Percentiles rank a stretch among this genome's conserved stretches.
phyloP scores from a whole-genome alignment of 805 yeast genomes.

The Ogataea polymorpha region DNA sequence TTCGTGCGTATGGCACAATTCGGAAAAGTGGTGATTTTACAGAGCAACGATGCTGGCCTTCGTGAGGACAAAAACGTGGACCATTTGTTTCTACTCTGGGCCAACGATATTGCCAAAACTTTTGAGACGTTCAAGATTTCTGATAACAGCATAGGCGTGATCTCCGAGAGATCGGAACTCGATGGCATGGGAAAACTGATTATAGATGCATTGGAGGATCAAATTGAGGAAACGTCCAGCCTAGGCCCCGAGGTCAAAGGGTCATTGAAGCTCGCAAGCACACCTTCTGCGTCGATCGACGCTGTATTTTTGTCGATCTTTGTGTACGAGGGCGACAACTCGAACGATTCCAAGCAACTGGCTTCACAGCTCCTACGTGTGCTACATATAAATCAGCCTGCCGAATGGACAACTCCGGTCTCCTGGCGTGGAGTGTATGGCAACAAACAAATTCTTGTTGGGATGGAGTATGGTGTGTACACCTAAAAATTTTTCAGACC shows the following conservation, averaged over 20 bases:
- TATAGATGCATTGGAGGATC: constrained; percentile 3
- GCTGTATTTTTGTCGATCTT: constrained; percentile 35
- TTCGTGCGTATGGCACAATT: constrained; percentile 43
- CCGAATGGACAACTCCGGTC: constrained; percentile 51
- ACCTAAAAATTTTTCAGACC: constrained; percentile 24
- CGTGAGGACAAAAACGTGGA: constrained; percentile 19
- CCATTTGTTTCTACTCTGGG: constrained; percentile 23
- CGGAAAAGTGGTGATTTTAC: constrained; percentile 51
- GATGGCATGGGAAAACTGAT: constrained; percentile 10
- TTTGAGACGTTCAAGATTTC: constrained; percentile 19
- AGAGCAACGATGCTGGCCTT: constrained; percentile 70
- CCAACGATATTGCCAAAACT: constrained; percentile 21
- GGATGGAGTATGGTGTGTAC: constrained; percentile 76
- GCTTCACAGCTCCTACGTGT: constrained; percentile 38
- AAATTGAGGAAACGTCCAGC: neutral
- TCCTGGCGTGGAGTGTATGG: constrained; percentile 92
- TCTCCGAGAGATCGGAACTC: constrained; percentile 13
- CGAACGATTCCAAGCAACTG: constrained; percentile 59
- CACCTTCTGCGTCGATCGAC: constrained; percentile 5
- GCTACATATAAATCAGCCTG: constrained; percentile 7
- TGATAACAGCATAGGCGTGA: constrained; percentile 10
- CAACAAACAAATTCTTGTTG: constrained; percentile 56
- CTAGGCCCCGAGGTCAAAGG: neutral
- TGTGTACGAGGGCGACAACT: constrained; percentile 91
- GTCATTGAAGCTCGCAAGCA: neutral